Base-by-base conservation (phyloP, 164 flowering plant species). In the Liquidambar formosana region DNA sequence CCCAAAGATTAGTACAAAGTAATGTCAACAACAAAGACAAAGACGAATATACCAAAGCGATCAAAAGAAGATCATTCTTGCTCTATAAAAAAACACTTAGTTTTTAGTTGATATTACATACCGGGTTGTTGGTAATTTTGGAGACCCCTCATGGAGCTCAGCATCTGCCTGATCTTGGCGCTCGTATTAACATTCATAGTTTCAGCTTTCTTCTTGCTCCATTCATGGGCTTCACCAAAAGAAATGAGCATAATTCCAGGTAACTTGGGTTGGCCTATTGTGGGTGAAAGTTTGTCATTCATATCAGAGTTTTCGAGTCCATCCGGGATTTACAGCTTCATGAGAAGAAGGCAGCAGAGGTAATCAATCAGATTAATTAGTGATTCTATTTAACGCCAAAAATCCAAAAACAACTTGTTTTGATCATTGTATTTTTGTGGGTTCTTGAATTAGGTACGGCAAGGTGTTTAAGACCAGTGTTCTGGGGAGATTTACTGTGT, bases 241-340 rank as follows among this genome's bases (percentile, higher is more conserved):
- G 80, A 64, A 57, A 76, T 80, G 84, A 74, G 68, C 48, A 64
- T 38, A 4, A 83, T 88, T 46, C 93, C 93, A 1, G 93, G 93
- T 1, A 76, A 61, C 78, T 63, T 83, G 64, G 90, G 93, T 11
- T 86, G 85, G 93, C 93, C 89, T 19, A n/a, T 88, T 8, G 66
- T 86, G 0, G 93, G 90, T 16, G 93, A 88, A 68, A 86, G 87
- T 73, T 76, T 84, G 63, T 76, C 85, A 4, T 86, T 86, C 61
- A 22, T 88, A 2, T 79, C 89, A 1, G 83, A 75, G 9, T 86
- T 86, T 61, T 81, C 88, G 0, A 86, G 85, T 63, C 86, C 93
- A 0, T 57, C 81, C 38, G 90, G 93, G n/a, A 82, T 88, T 54
- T 82, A 15, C 80, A 85, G 79, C 76, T 88, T 88, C 84, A 80